These are phyloP conservation scores for Sphagnum magellanicum DNA, from an alignment of 228 moss, liverwort and hornwort genomes.

Conservation along the genomic window DNA sequence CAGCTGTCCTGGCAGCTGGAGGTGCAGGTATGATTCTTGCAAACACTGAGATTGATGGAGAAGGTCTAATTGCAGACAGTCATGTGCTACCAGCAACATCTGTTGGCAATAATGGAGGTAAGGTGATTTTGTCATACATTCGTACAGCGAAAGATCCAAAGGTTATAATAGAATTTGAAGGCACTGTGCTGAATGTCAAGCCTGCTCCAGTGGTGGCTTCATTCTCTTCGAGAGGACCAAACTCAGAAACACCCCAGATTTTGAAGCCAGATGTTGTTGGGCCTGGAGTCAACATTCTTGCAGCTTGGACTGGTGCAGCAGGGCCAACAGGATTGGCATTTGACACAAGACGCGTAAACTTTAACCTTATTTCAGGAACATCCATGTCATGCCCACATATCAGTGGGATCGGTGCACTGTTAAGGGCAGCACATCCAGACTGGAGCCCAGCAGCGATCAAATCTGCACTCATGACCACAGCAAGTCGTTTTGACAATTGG, in stretches of 20 bases:
- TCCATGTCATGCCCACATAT: slow-evolving; percentile 68
- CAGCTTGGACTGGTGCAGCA: slow-evolving; percentile 42
- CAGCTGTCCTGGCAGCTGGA: slow-evolving; percentile 22
- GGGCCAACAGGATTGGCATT: slow-evolving; percentile 19
- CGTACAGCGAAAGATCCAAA: slow-evolving; percentile 20
- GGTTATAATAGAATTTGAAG: slow-evolving; percentile 25
- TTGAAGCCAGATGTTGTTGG: slow-evolving; percentile 62
- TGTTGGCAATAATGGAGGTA: slow-evolving; percentile 29
- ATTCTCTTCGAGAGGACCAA: slow-evolving; percentile 64
- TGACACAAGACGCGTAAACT: slow-evolving; percentile 35
- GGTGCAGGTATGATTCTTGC: slow-evolving; percentile 39
- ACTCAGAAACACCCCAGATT: slow-evolving; percentile 32
- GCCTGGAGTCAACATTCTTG: slow-evolving; percentile 50
- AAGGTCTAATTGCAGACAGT: slow-evolving; percentile 47
- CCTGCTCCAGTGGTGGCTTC: slow-evolving; percentile 44
- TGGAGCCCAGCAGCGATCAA: slow-evolving; percentile 68
- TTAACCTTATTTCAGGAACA: slow-evolving; percentile 65
- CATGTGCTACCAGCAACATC: slow-evolving; percentile 54
- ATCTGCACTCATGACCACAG: slow-evolving; percentile 66
- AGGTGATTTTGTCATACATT: slow-evolving; percentile 34
- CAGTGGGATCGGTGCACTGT: slow-evolving; percentile 45
- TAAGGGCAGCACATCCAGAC: slow-evolving; percentile 28
- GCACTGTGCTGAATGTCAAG: slow-evolving; percentile 34
- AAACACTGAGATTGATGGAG: slow-evolving; percentile 52
- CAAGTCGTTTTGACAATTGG: slow-evolving; percentile 21